phyloP scores from a whole-genome alignment of 106 monocot species.

The Allium fistulosum region DNA sequence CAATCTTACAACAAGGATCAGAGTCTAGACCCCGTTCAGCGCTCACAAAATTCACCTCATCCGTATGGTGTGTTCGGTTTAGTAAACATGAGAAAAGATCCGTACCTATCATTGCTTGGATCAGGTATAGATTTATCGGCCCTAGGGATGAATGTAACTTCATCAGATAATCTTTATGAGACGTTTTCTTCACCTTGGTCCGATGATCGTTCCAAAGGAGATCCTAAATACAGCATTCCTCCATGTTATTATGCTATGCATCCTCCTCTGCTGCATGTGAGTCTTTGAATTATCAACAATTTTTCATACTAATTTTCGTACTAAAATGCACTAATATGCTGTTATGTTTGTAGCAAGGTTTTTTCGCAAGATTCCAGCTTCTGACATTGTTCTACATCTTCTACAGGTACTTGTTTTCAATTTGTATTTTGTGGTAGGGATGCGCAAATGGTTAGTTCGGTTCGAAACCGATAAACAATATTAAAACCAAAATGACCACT shows the following conservation, averaged over 20 bases:
- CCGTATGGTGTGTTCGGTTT: conserved; percentile 68
- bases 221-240: conserved; percentile 68
- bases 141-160: conserved; percentile 76
- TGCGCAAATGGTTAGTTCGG: too few relatives aligned
- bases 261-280: conserved; percentile 49
- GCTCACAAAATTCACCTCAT: conserved; percentile 38
- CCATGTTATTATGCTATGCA: conserved; percentile 65
- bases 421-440: too few relatives aligned
- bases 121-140: conserved; percentile 86
- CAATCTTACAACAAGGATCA: conserved; percentile 80
- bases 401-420: conserved; percentile 19
- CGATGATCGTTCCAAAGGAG: conserved; percentile 69
- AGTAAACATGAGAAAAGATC: conserved; percentile 67
- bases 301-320: conserved; percentile 1
- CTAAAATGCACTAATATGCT: conserved; percentile 16
- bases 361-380: conserved; percentile 65
- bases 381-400: conserved; percentile 84
- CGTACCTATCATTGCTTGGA: conserved; percentile 73
- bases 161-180: conserved; percentile 71
- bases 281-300: background rate
- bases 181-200: conserved; percentile 89
- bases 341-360: conserved; percentile 27
- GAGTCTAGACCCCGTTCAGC: conserved; percentile 47
- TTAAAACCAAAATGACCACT: too few relatives aligned
- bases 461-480: too few relatives aligned